Percentiles rank a stretch among this genome's conserved stretches.
phyloP scores from a whole-genome alignment of 768 basidiomycete genomes.

The Termitomyces sp. region DNA sequence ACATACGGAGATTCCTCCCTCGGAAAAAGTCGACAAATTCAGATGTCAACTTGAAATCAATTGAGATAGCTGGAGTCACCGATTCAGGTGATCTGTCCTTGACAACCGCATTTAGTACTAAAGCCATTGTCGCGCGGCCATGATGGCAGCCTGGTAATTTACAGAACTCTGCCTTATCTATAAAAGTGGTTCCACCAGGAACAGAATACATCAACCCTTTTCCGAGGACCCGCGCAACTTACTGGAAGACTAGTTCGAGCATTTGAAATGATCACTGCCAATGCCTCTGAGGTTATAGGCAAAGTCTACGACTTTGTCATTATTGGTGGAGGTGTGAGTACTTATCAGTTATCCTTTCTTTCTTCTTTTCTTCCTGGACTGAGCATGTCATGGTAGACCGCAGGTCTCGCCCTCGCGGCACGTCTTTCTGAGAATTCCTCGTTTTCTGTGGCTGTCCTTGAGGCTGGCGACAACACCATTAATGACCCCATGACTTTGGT shows the following conservation, averaged over 20 bases:
- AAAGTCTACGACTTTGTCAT: slow-evolving; percentile 26
- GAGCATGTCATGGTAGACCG: slow-evolving; percentile 8
- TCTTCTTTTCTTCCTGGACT: neutral
- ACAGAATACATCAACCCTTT: neutral
- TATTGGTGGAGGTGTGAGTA: slow-evolving; percentile 20
- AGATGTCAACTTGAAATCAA: neutral
- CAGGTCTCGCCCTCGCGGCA: slow-evolving; percentile 36
- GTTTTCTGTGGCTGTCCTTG: slow-evolving; percentile 30
- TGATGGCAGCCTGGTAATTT: neutral
- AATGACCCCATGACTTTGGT: slow-evolving; percentile 28
- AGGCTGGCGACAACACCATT: slow-evolving; percentile 28
- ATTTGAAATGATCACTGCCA: slow-evolving; percentile 5
- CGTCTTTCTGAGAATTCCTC: slow-evolving; percentile 34
- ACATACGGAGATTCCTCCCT: neutral
- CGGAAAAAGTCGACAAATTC: neutral
- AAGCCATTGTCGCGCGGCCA: neutral
- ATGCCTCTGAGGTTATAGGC: slow-evolving; percentile 10
- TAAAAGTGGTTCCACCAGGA: neutral
- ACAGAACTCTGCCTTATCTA: neutral
- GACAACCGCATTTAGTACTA: neutral
- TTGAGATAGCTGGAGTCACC: neutral
- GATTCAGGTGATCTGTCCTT: neutral
- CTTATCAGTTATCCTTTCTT: neutral
- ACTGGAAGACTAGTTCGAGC: neutral
- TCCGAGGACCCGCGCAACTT: neutral